A percentile compares a stretch with the other conserved stretches of the same genome.
phyloP scores from a whole-genome alignment of 305 asterid genomes.

The Caryopteris hybrid region DNA sequence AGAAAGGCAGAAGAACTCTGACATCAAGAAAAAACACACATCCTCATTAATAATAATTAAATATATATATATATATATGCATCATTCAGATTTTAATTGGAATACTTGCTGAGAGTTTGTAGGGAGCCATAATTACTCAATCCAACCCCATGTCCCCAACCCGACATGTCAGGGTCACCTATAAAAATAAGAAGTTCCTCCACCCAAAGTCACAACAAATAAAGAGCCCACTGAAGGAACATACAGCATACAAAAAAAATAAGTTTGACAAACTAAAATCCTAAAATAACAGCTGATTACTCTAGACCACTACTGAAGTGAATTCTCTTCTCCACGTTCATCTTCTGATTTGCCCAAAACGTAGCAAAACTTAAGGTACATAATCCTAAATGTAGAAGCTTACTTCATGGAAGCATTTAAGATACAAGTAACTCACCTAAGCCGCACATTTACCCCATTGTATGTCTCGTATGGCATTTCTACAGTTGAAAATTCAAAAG shows the following conservation, averaged over 20 bases:
- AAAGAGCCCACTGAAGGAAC: no score
- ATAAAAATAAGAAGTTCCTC: no score
- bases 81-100: background rate
- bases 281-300: background rate
- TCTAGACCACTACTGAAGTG: background rate
- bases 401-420: slow-evolving; percentile 9
- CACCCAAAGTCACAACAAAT: no score
- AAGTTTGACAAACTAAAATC: slow-evolving; percentile 2
- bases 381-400: background rate
- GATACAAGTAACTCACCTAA: slow-evolving; percentile 51
- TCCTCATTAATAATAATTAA: no score
- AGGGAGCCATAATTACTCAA: background rate
- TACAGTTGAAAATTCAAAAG: slow-evolving; percentile 89
- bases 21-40: background rate
- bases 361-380: background rate
- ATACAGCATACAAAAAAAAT: background rate
- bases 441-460: slow-evolving; percentile 91
- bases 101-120: background rate
- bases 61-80: background rate
- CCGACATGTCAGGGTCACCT: background rate
- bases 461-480: slow-evolving; percentile 98
- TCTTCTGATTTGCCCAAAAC: slow-evolving; percentile 7
- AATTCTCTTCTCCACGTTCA: slow-evolving; percentile 1
- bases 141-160: background rate
- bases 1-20: background rate